phyloP scores from a whole-genome alignment of 2,329 filamentous ascomycete species.

The Botrytis elliptica region DNA sequence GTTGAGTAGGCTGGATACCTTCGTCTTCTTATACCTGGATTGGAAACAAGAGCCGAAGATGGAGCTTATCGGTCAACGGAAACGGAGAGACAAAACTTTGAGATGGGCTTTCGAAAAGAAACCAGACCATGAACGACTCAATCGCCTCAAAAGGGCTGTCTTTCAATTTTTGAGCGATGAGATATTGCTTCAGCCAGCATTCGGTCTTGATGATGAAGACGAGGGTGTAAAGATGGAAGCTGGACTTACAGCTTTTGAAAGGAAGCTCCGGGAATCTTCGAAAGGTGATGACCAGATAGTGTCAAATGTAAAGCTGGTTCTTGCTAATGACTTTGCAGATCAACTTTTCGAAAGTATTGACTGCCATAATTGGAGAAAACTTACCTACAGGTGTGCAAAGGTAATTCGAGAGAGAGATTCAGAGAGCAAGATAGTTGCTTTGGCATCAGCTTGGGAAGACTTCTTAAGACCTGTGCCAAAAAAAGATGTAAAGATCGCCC shows the following conservation, averaged over 20 bases:
- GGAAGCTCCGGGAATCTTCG: neutral
- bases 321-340: neutral
- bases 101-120: neutral
- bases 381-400: neutral
- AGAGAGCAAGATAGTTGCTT: neutral
- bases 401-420: rapidly evolving
- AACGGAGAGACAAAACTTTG: neutral
- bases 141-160: neutral
- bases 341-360: neutral
- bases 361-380: neutral
- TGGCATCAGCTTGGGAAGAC: neutral
- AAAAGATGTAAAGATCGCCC: too few species aligned
- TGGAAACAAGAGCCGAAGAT: neutral
- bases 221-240: neutral
- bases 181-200: constrained; percentile 4
- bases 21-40: rapidly evolving
- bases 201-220: constrained; percentile 14
- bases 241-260: constrained; percentile 11
- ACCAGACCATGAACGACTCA: too few species aligned
- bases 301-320: too few species aligned
- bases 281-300: neutral
- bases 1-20: rapidly evolving
- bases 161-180: constrained; percentile 14
- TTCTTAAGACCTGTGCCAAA: neutral
- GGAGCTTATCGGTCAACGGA: neutral